Percentiles rank a stretch among this genome's conserved stretches.
Evolutionary conservation across 495 filamentous ascomycete genomes (phyloP).

Genomic region (Aspergillus saccharolyticus): DNA sequence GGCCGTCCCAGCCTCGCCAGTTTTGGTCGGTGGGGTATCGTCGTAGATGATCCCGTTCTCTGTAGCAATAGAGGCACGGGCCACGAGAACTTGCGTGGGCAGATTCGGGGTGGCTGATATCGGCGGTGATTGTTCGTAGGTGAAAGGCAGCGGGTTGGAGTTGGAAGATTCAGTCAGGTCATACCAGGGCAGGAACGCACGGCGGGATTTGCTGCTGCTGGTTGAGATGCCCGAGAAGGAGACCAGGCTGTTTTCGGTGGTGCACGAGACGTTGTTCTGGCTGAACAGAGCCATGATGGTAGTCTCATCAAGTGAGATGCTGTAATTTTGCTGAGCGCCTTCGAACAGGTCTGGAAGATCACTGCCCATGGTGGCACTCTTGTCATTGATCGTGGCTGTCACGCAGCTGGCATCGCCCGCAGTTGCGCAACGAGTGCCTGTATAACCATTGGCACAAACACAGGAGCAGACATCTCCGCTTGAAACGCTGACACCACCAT

Average conservation of each 20-base stretch:
- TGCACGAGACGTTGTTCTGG: slow-evolving; percentile 66
- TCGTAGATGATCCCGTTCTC: slow-evolving; percentile 43
- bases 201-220: slow-evolving; percentile 25
- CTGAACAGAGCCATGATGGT: slow-evolving; percentile 73
- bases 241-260: slow-evolving; percentile 77
- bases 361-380: slow-evolving; percentile 72
- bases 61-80: slow-evolving; percentile 33
- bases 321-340: slow-evolving; percentile 62
- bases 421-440: slow-evolving; percentile 66
- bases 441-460: slow-evolving; percentile 81
- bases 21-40: slow-evolving; percentile 8
- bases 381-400: slow-evolving; percentile 55
- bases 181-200: slow-evolving; percentile 12
- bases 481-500: slow-evolving; percentile 73
- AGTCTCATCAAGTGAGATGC: slow-evolving; percentile 62
- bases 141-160: slow-evolving; percentile 7
- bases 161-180: neutral
- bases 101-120: slow-evolving; percentile 5
- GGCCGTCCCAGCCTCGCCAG: neutral
- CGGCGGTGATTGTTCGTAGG: slow-evolving; percentile 5
- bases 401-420: slow-evolving; percentile 63
- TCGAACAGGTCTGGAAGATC: slow-evolving; percentile 68
- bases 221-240: slow-evolving; percentile 59
- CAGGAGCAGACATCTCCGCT: slow-evolving; percentile 68
- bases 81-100: slow-evolving; percentile 23